phyloP scores from a whole-genome alignment of 495 filamentous ascomycete species.

The Filosporella fistucella region DNA sequence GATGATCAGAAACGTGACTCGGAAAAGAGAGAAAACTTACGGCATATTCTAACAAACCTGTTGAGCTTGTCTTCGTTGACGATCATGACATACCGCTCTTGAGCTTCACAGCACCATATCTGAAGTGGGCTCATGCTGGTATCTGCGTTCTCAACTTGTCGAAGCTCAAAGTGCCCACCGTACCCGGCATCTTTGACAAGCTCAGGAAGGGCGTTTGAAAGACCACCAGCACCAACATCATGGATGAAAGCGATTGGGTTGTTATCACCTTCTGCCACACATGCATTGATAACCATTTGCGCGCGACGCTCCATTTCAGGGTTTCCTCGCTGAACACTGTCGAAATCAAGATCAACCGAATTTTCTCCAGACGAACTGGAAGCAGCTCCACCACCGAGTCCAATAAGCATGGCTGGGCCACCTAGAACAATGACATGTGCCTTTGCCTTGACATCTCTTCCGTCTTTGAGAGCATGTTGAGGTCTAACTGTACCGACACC shows the following conservation, averaged over 20 bases:
- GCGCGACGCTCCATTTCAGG: conserved; percentile 92
- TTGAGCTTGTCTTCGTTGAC: conserved; percentile 76
- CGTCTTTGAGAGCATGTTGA: conserved; percentile 81
- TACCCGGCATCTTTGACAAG: conserved; percentile 86
- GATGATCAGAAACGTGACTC: neutral
- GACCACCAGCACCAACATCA: conserved; percentile 91
- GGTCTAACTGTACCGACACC: conserved; percentile 95
- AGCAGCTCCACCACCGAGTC: conserved; percentile 90
- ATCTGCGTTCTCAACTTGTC: conserved; percentile 87
- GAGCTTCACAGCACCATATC: conserved; percentile 72
- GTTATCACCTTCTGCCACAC: conserved; percentile 71
- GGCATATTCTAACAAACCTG: conserved; percentile 73
- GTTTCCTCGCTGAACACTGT: conserved; percentile 91
- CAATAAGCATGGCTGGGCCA: conserved; percentile 96
- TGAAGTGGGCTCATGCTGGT: conserved; percentile 88
- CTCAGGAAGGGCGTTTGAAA: conserved; percentile 91
- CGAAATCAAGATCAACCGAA: conserved; percentile 88
- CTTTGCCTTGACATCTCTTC: conserved; percentile 69
- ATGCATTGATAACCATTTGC: conserved; percentile 95
- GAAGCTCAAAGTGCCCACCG: conserved; percentile 85
- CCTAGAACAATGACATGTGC: conserved; percentile 89
- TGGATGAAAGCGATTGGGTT: conserved; percentile 96
- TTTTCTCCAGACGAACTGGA: conserved; percentile 85
- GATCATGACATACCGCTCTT: conserved; percentile 89
- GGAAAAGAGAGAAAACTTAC: conserved; percentile 29